Evolutionary conservation across 2,329 filamentous ascomycete genomes (phyloP).

Genomic region (Pezicula rhizophila): DNA sequence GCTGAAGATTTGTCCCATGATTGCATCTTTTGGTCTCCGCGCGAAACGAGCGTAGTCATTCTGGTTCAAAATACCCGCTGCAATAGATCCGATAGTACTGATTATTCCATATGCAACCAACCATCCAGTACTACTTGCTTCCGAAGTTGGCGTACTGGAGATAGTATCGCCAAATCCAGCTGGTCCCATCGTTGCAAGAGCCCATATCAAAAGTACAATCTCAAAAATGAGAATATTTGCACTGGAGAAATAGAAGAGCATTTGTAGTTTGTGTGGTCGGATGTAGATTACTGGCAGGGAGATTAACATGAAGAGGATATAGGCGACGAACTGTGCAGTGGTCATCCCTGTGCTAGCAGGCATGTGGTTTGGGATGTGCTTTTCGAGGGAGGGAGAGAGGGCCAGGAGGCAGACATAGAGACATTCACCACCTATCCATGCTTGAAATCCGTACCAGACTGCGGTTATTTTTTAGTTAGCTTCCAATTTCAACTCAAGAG

Average conservation of each 20-base stretch:
- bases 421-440: slow-evolving; percentile 41
- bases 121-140: slow-evolving; percentile 29
- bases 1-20: slow-evolving; percentile 33
- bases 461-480: neutral
- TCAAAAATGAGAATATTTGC: slow-evolving; percentile 33
- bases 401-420: slow-evolving; percentile 40
- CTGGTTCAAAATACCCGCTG: slow-evolving; percentile 38
- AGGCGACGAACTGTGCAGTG: slow-evolving; percentile 31
- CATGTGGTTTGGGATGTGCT: slow-evolving; percentile 36
- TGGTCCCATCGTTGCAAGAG: slow-evolving; percentile 24
- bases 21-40: slow-evolving; percentile 30
- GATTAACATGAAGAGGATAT: slow-evolving; percentile 30
- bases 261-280: slow-evolving; percentile 30
- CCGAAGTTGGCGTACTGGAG: slow-evolving; percentile 16
- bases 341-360: slow-evolving; percentile 33
- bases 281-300: slow-evolving; percentile 36
- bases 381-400: slow-evolving; percentile 37
- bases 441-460: slow-evolving; percentile 33
- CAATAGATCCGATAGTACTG: slow-evolving; percentile 36
- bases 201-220: slow-evolving; percentile 31
- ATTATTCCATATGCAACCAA: slow-evolving; percentile 33
- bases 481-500: too few species aligned
- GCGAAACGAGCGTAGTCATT: slow-evolving; percentile 38
- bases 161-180: slow-evolving; percentile 7
- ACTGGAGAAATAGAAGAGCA: slow-evolving; percentile 27